These are phyloP conservation scores for grape (Vitis vinifera) DNA, from an alignment of 164 flowering plant genomes.

Conservation along the genomic window DNA sequence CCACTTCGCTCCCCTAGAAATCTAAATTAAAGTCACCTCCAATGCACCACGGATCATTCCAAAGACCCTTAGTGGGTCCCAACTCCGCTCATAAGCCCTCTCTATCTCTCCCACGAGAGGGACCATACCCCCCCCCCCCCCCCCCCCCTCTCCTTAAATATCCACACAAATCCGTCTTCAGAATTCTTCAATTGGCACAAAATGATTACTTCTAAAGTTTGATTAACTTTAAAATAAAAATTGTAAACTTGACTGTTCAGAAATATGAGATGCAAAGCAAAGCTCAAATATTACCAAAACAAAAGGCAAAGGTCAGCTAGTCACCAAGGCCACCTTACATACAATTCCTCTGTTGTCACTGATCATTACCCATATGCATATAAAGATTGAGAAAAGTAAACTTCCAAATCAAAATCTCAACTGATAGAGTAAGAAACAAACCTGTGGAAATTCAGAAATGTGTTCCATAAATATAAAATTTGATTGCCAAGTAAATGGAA, in stretches of 20 bases:
- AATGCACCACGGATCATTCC: too few relatives aligned
- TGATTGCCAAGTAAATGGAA: slow-evolving; percentile 67
- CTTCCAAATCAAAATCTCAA: not conserved
- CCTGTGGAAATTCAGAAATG: slow-evolving; percentile 87
- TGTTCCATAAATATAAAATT: slow-evolving; percentile 65
- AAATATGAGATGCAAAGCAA: not conserved
- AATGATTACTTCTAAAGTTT: too few relatives aligned
- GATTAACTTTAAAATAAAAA: not conserved
- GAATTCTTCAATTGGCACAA: too few relatives aligned
- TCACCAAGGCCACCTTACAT: not conserved
- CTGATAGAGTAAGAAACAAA: slow-evolving; percentile 22
- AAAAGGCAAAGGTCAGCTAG: not conserved
- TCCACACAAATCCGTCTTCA: too few relatives aligned
- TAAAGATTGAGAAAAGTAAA: not conserved
- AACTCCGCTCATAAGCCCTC: too few relatives aligned
- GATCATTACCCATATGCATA: not conserved
- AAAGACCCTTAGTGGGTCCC: too few relatives aligned
- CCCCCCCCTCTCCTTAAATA: too few relatives aligned
- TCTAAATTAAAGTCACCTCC: too few relatives aligned
- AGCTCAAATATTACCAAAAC: too few relatives aligned
- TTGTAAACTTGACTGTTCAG: not conserved
- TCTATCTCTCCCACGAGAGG: too few relatives aligned
- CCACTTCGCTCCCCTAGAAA: too few relatives aligned
- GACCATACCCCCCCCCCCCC: too few relatives aligned
- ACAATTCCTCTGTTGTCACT: not conserved